Evolutionary conservation across 345 rosid genomes (phyloP), one percentile per base, ranked within the genome.

Genomic region (Heritiera littoralis): DNA sequence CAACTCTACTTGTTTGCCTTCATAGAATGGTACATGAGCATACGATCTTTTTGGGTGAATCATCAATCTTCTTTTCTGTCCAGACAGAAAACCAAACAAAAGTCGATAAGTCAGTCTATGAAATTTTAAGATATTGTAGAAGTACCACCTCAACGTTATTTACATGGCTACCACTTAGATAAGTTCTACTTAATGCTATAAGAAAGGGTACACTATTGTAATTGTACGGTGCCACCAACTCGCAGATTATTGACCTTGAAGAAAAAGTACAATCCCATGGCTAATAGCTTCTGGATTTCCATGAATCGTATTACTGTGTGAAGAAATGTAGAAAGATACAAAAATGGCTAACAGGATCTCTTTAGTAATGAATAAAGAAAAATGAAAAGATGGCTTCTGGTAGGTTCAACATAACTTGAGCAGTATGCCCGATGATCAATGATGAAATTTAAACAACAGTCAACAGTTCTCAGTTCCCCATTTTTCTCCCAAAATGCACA

Each of bases 11-110:
- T 72, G 66, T 43, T 82, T 61, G 63, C 40, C 83, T 82, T 93
- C 93, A 94, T 84, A 94, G 78, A 81, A 94, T 88, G 81, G 93
- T 84, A 87, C 98, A 94, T 7, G 97, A 87, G 89, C 97, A 94
- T 82, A 92, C 91, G 66, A 88, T 82, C 78, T 89, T 86, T 88
- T 86, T 87, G 17, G 94, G 93, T 72, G 95, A 64, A 74, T 90
- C 87, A 79, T 93, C 95, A 9, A 91, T 85, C 89, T 93, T 93
- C 90, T 92, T 94, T 85, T 91, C 97, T 91, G 98, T 84, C 78
- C 80, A 82, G 80, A 70, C 52, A 82, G 77, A 79, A 52, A 40
- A 54, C 5, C 74, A 74, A 7, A 43, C 35, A 68, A 3, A 35
- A 23, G 43, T 70, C 43, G 61, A 67, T 17, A 66, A 30, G 12